Base-by-base conservation (phyloP, 108 stramenopile genomes). In the Skeletonema menzelii region DNA sequence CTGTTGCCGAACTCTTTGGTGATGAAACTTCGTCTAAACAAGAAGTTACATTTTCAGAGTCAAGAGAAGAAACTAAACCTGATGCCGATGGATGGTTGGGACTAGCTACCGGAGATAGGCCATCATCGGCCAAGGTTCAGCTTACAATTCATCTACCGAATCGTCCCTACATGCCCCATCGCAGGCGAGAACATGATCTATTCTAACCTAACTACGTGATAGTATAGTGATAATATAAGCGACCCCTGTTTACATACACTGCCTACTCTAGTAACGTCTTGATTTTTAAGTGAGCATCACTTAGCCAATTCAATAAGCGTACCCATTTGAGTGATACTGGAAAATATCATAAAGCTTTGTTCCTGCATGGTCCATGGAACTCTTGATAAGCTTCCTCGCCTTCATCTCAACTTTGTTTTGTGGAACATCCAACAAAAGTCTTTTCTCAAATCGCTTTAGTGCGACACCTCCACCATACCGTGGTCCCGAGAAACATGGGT, bases 401-500 rank as follows among this genome's bases (percentile, higher is more conserved):
- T 80, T 75, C 46, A 69, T 75, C 62, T 90, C 85, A 49, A 96
- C 82, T 62, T 88, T 77, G 4, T 70, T 57, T 56, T 96, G 93
- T 0, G 91, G 87, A 37, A 87, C 83, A 56, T 85, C 64, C 59
- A 94, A 81, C 93, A 94, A 89, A 59, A 94, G 79, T 22, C 95
- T 82, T 59, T 92, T 84, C 66, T 94, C 84, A 56, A 94, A 92
- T 35, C 80, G 49, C 47, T 76, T 91, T 64, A 96, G 73, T 2
- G 92, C 85, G 20, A 88, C 79, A 11, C 90, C 92, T 44, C 83
- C 83, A 30, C 94, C 93, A 68, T 93, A 91, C 17, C 92, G 70
- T 7, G 80, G 34, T 17, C 95, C 94, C 47, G 85, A 74, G 79
- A 99, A 99, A 74, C 96, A 97, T 14, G 97, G 97, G 79, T 95